Evolutionary conservation across 768 basidiomycete species (phyloP).

Genomic region (Termitomyces sp.): DNA sequence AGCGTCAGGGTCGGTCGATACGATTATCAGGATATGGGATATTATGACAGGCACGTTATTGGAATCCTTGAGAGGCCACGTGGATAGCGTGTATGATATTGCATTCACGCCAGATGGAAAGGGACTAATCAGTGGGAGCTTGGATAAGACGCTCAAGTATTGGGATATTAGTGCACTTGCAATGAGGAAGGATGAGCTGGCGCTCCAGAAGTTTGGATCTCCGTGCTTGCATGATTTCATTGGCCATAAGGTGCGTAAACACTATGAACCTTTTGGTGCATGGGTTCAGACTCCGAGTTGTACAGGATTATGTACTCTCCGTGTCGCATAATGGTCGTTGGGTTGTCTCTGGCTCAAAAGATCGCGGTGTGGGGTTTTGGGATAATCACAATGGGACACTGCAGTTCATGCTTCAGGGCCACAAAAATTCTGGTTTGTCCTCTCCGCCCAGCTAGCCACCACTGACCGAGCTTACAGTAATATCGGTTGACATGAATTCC

Average conservation of each 20-base stretch:
- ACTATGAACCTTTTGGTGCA: not conserved
- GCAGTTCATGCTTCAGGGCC: constrained; percentile 87
- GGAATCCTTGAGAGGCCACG: constrained; percentile 71
- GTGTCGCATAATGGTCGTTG: constrained; percentile 89
- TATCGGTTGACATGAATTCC: constrained; percentile 45
- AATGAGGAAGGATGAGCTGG: too few relatives aligned
- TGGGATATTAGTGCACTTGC: constrained; percentile 77
- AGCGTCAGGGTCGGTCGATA: constrained; percentile 67
- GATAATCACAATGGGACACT: constrained; percentile 70
- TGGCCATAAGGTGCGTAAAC: constrained; percentile 30
- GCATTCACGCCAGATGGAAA: constrained; percentile 92
- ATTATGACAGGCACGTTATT: constrained; percentile 58
- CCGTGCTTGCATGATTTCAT: constrained; percentile 32
- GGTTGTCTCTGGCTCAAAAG: constrained; percentile 93
- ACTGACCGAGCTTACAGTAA: constrained; percentile 27
- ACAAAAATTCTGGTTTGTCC: constrained; percentile 49
- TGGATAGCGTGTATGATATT: constrained; percentile 81
- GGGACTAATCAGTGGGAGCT: constrained; percentile 85
- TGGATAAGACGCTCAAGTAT: constrained; percentile 84
- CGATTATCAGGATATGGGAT: constrained; percentile 78
- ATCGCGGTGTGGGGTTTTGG: constrained; percentile 93
- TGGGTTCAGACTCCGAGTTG: not conserved
- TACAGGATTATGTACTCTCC: constrained; percentile 42
- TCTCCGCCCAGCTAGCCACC: not conserved
- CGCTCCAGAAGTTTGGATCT: constrained; percentile 23